phyloP scores from a whole-genome alignment of 306 rosid species.

The Coriaria nepalensis region DNA sequence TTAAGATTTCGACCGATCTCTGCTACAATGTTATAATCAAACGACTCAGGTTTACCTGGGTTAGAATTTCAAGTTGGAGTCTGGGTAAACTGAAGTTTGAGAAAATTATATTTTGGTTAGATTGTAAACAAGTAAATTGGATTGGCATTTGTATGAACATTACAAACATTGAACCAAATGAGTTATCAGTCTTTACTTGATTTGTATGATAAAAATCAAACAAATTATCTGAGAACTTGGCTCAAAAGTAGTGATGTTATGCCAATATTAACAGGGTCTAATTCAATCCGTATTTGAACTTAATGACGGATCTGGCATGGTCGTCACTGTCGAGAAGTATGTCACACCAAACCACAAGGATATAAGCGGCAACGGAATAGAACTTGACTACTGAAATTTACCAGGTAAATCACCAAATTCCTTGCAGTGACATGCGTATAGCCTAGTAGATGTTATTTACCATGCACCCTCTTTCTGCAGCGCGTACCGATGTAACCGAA shows the following conservation, averaged over 20 bases:
- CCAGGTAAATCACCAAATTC: slow-evolving; percentile 40
- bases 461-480: slow-evolving; percentile 31
- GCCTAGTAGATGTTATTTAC: slow-evolving; percentile 9
- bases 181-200: no score
- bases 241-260: slow-evolving; percentile 12
- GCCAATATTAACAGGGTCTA: slow-evolving; percentile 44
- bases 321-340: slow-evolving; percentile 87
- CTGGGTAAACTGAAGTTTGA: no score
- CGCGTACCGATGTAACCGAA: slow-evolving; percentile 53
- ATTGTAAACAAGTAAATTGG: no score
- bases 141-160: background rate
- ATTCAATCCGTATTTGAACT: slow-evolving; percentile 96
- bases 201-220: background rate
- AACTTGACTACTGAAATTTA: slow-evolving; percentile 69
- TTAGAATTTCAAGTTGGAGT: no score
- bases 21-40: slow-evolving; percentile 4
- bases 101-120: no score
- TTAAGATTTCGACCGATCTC: slow-evolving; percentile 1
- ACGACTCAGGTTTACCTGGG: background rate
- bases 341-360: slow-evolving; percentile 83
- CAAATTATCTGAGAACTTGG: slow-evolving; percentile 1
- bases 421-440: background rate
- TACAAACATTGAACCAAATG: background rate
- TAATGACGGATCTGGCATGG: slow-evolving; percentile 87
- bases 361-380: slow-evolving; percentile 88